These are phyloP conservation scores for Cystobasidium pallidum DNA, from an alignment of 1,284 basidiomycete genomes.

Conservation along the genomic window DNA sequence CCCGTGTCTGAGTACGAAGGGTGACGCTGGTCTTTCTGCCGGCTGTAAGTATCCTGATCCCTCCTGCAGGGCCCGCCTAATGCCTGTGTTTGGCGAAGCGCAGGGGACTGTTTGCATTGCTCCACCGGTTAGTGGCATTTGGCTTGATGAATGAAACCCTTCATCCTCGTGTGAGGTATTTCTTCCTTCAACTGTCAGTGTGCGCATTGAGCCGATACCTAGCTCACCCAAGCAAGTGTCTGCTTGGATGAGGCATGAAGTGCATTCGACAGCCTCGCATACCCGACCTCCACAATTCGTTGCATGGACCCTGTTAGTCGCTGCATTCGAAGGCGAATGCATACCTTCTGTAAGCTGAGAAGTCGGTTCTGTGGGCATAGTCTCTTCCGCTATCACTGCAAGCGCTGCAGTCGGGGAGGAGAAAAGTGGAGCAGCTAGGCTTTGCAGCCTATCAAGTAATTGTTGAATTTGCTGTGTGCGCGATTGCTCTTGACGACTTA, in stretches of 20 bases:
- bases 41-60: background rate
- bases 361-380: constrained; percentile 8
- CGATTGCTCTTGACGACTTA: background rate
- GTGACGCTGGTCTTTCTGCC: background rate
- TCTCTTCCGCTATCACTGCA: background rate
- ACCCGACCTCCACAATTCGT: background rate
- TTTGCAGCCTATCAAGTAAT: background rate
- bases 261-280: constrained; percentile 3
- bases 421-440: background rate
- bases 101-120: background rate
- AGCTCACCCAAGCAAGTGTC: too few species aligned
- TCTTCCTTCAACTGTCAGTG: background rate
- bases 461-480: background rate
- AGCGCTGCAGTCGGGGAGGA: background rate
- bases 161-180: background rate
- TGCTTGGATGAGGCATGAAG: constrained; percentile 13
- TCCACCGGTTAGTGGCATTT: background rate
- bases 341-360: too few species aligned
- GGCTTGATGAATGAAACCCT: background rate
- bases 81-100: background rate
- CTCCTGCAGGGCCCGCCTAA: background rate
- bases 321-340: too few species aligned
- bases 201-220: too few species aligned
- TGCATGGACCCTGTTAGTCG: too few species aligned
- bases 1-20: too few species aligned